Evolutionary conservation across 768 basidiomycete genomes (phyloP).

Genomic region (Lentinula boryana): DNA sequence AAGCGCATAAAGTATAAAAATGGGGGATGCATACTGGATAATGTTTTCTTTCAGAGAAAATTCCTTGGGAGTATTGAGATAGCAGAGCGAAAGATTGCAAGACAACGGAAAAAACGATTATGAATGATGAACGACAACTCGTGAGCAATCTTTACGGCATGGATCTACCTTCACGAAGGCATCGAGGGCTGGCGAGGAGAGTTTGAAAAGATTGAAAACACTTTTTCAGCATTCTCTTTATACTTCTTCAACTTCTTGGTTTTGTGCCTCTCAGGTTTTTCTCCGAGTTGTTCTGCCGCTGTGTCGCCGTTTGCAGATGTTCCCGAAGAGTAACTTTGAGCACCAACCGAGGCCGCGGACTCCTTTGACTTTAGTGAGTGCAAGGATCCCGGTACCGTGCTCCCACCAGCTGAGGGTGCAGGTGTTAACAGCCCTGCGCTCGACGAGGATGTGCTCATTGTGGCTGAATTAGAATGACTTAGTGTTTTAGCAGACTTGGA

Average conservation of each 20-base stretch:
- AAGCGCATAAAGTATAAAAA: not conserved
- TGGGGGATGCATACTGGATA: not conserved
- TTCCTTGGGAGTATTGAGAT: not conserved
- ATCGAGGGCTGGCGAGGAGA: constrained; percentile 49
- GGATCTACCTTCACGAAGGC: not conserved
- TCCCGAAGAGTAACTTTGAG: constrained; percentile 62
- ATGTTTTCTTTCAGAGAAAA: not conserved
- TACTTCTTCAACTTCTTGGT: constrained; percentile 79
- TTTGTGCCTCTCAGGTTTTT: constrained; percentile 37
- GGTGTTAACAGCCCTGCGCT: constrained; percentile 42
- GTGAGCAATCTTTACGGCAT: not conserved
- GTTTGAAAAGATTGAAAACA: constrained; percentile 69
- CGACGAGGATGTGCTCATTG: not conserved
- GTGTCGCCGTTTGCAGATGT: constrained; percentile 31
- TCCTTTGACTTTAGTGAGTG: constrained; percentile 80
- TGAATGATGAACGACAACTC: not conserved
- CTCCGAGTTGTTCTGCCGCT: constrained; percentile 24
- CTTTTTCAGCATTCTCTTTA: constrained; percentile 83
- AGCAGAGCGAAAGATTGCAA: not conserved
- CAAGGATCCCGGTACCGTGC: constrained; percentile 24
- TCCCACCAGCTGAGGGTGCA: constrained; percentile 49
- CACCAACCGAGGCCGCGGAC: constrained; percentile 68
- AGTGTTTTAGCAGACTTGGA: constrained; percentile 24
- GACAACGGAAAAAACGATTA: not conserved
- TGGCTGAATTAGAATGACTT: not conserved